Evolutionary conservation across 495 filamentous ascomycete genomes (phyloP), one percentile per base, ranked within the genome.

Genomic region (Aspergillus bertholletiae): DNA sequence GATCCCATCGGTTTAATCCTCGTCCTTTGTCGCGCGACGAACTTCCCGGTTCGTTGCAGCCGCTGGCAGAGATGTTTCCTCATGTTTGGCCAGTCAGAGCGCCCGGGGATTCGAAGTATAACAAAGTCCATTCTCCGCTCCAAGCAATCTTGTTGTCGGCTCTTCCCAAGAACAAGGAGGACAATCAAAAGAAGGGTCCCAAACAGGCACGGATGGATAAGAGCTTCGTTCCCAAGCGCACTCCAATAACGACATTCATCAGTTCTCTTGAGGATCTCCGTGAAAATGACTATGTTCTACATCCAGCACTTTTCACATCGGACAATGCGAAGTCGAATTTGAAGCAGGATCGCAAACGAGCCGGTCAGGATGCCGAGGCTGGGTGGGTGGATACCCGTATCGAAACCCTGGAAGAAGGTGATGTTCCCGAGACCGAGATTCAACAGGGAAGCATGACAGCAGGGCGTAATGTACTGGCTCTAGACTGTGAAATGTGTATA

Each of bases 401-500:
- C n/a, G 69, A 79, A 12, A 77, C 62, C 11, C 66, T 88, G 17
- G 84, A 86, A 44, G 86, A 86, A n/a, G 88, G 84, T 0, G 67
- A 80, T 43, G 76, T 87, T 0, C 83, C 85, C 0, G 86, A 88
- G 21, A 63, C 71, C 5, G 83, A 92, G 47, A 85, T 95, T 39
- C 78, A 94, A 67, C 69, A 84, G 57, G 94, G 90, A 15, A 90
- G 89, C 63, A 74, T 96, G 50, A 94, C 92, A 2, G 89, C 82
- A 12, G 95, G 92, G 18, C 83, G 88, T 37, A 82, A 86, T n/a
- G 74, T 97, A 7, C 70, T 94, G 21, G 85, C 90, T 9, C 77
- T 98, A 47, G 94, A 98, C 61, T 98, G 94, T 66, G 94, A 98
- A 66, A 98, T 98, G 94, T 96, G 91, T 62, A 80, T 86, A 64